phyloP scores from a whole-genome alignment of 192 early-diverging fungal genomes.

The Podila epicladia region DNA sequence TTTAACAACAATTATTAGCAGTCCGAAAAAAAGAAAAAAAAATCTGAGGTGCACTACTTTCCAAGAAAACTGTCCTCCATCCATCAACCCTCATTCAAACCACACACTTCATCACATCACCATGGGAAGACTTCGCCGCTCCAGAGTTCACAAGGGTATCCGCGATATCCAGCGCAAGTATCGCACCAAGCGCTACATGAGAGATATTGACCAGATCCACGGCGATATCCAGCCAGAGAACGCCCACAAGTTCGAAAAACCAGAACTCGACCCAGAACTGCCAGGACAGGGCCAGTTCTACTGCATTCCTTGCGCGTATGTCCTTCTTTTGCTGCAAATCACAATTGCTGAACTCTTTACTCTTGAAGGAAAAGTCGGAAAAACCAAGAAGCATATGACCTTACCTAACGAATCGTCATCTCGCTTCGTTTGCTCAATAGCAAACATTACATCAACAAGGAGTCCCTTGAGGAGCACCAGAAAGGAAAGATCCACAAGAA shows the following conservation, averaged over 20 bases:
- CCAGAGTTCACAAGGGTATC: slow-evolving; percentile 65
- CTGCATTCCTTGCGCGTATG: slow-evolving; percentile 83
- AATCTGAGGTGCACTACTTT: too few relatives aligned
- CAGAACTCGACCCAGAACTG: slow-evolving; percentile 81
- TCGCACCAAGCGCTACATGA: slow-evolving; percentile 85
- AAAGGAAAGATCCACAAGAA: slow-evolving; percentile 89
- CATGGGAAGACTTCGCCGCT: slow-evolving; percentile 65
- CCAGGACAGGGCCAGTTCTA: slow-evolving; percentile 93
- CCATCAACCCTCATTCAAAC: not conserved
- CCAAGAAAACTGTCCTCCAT: not conserved
- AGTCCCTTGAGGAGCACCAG: slow-evolving; percentile 71
- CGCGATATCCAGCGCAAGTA: slow-evolving; percentile 84
- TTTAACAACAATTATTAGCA: not conserved
- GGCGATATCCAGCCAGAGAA: slow-evolving; percentile 85
- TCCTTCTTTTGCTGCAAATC: not conserved
- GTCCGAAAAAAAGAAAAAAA: not conserved
- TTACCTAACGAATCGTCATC: too few relatives aligned
- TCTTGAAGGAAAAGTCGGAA: too few relatives aligned
- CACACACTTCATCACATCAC: not conserved
- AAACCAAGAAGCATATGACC: too few relatives aligned
- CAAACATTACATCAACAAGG: slow-evolving; percentile 76
- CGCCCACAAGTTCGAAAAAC: slow-evolving; percentile 65
- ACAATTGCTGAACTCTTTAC: not conserved
- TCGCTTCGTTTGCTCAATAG: slow-evolving; percentile 22
- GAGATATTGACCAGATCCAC: slow-evolving; percentile 97